Evolutionary conservation across 306 rosid species (phyloP), one percentile per base, ranked within the genome.

Genomic region (Lupinus albus): DNA sequence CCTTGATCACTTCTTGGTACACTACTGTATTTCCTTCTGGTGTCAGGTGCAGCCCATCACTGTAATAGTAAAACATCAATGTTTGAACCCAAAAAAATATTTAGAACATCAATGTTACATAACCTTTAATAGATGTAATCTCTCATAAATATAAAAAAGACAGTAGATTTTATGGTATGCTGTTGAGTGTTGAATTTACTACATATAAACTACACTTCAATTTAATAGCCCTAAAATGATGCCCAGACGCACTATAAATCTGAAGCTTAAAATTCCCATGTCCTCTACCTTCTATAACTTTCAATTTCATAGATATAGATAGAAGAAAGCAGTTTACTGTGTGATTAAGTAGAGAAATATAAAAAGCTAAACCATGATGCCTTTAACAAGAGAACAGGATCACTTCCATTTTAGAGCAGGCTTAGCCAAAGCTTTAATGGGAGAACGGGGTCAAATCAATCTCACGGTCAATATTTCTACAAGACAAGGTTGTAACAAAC

Each of bases 1-100:
- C 78, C 82, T 72, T 69, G 13, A 48, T 73, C 68, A 81, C 78
- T 69, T 77, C 85, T 65, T 52, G 64, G 74, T 58, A 81, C 54
- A 88, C 80, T 47, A 84, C 78, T 15, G 67, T 83, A 70, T 93
- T 90, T 69, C 97, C 97, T 45, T 90, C 97, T 9, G 92, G 76
- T 64, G 94, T 86, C 70, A 93, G 82, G 68, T 90, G 99, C 86
- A 93, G 54, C 13, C 99, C 99, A 76, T 90, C 99, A 5, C 97
- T 93, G 81, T 9, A 64, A 71, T 15, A 56, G 25, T 56, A 32
- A 76, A 73, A 33, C 20, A 65, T 28, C 73, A 70, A 32, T 12
- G 16, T 75, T 18, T n/a, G n/a, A n/a, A n/a, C n/a, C n/a, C n/a
- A n/a, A n/a, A n/a, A n/a, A n/a, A n/a, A n/a, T n/a, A n/a, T n/a